phyloP scores from a whole-genome alignment of 306 rosid species.

The Hippophae tibetana region DNA sequence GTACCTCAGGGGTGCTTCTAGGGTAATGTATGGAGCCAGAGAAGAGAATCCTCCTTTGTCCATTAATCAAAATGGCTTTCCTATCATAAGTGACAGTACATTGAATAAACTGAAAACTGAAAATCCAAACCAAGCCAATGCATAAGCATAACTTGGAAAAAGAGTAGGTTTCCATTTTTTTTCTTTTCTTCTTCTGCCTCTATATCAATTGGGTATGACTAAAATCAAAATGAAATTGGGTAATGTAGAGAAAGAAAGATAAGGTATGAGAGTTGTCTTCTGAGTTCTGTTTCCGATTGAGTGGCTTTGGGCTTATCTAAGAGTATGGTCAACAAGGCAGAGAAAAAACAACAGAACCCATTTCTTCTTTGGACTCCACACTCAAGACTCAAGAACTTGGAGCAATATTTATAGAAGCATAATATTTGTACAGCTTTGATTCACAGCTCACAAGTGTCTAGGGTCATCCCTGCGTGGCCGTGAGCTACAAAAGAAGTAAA shows the following conservation, averaged over 20 bases:
- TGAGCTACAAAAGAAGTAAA: constrained; percentile 7
- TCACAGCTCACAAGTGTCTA: constrained; percentile 38
- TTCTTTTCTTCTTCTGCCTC: neutral
- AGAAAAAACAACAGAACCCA: constrained; percentile 24
- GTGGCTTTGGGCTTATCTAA: no score
- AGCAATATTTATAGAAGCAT: constrained; percentile 9
- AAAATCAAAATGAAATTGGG: constrained; percentile 2
- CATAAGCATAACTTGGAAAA: constrained; percentile 45
- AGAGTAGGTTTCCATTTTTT: constrained; percentile 43
- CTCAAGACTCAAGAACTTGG: constrained; percentile 9
- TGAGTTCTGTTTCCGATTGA: constrained; percentile 5
- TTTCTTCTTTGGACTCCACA: constrained; percentile 22
- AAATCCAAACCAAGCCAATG: constrained; percentile 29
- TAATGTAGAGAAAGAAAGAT: constrained; percentile 5
- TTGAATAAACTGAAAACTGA: constrained; percentile 41
- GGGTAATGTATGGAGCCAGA: constrained; percentile 99
- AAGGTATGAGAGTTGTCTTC: neutral
- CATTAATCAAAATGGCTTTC: constrained; percentile 82
- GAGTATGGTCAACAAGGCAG: constrained; percentile 4
- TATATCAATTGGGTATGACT: neutral
- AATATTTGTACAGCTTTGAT: constrained; percentile 15
- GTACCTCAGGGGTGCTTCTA: constrained; percentile 95
- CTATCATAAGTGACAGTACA: constrained; percentile 75
- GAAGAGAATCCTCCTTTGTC: constrained; percentile 83
- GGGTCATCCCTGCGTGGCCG: constrained; percentile 28